Conservation (phyloP, 73 alveolate genomes). For the Paramecium caudatum region DNA sequence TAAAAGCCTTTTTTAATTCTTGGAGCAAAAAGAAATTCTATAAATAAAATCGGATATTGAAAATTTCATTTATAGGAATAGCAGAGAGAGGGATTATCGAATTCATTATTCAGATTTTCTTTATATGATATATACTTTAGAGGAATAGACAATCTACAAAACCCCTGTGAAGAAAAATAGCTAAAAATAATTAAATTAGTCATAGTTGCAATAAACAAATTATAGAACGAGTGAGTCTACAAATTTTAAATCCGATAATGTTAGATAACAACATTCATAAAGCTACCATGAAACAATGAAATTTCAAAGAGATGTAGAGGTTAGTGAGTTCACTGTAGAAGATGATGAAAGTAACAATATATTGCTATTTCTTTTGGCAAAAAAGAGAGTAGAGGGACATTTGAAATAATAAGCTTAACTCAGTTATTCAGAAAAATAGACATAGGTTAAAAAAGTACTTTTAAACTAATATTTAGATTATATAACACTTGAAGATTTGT, state of each 20-base stretch:
- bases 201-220: background rate
- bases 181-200: background rate
- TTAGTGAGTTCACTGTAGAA: background rate
- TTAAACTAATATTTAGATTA: no score
- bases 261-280: background rate
- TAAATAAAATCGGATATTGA: background rate
- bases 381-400: no score
- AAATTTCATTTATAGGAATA: slow-evolving; percentile 1
- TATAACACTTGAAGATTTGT: slow-evolving; percentile 2
- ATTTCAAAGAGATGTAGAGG: background rate
- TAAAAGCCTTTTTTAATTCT: background rate
- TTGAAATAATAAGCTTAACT: no score
- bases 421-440: background rate
- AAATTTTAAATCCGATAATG: slow-evolving; percentile 25
- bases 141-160: background rate
- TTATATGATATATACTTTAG: background rate
- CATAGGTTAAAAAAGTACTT: no score
- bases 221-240: slow-evolving; percentile 40
- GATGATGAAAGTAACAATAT: background rate
- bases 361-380: no score
- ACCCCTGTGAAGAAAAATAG: background rate
- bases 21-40: background rate
- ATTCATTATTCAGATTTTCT: slow-evolving; percentile 43
- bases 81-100: slow-evolving; percentile 18
- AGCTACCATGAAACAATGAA: background rate